Conservation (phyloP, 2,329 filamentous ascomycete genomes). For the Calonectria henricotiae region DNA sequence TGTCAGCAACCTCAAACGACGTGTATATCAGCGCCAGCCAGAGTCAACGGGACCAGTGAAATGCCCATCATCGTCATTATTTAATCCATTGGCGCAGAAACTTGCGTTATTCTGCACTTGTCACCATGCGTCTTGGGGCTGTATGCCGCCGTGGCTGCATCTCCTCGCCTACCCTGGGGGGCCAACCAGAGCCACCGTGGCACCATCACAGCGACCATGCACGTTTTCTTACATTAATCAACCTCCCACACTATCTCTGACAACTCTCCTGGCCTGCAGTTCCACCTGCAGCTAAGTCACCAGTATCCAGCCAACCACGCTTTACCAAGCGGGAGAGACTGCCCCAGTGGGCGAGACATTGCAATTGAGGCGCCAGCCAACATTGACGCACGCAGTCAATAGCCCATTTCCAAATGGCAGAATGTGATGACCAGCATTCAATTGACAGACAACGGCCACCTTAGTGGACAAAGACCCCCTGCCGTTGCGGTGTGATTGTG, state of each 20-base stretch:
- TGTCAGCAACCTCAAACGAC: not conserved
- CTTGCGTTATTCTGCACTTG: conserved; percentile 9
- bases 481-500: not conserved
- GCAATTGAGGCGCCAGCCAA: conserved; percentile 12
- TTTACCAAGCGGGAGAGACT: conserved; percentile 1
- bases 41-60: not conserved
- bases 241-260: conserved; percentile 26
- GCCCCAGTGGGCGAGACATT: not conserved
- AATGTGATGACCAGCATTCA: not conserved
- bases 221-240: conserved; percentile 23
- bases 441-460: not conserved
- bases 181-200: conserved; percentile 9
- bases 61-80: not conserved
- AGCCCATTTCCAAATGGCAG: not conserved
- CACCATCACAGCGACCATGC: conserved; percentile 20
- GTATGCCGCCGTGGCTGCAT: not conserved
- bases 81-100: not conserved
- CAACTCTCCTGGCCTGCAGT: conserved; percentile 12
- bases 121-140: not conserved
- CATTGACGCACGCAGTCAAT: conserved; percentile 15
- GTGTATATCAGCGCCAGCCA: not conserved
- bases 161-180: conserved; percentile 8
- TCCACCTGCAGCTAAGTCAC: conserved; percentile 11
- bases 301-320: not conserved
- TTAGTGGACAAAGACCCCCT: not conserved